Evolutionary conservation across 352 stramenopile species (phyloP), one percentile per base, ranked within the genome.

Genomic region (Phytophthora tubulina): DNA sequence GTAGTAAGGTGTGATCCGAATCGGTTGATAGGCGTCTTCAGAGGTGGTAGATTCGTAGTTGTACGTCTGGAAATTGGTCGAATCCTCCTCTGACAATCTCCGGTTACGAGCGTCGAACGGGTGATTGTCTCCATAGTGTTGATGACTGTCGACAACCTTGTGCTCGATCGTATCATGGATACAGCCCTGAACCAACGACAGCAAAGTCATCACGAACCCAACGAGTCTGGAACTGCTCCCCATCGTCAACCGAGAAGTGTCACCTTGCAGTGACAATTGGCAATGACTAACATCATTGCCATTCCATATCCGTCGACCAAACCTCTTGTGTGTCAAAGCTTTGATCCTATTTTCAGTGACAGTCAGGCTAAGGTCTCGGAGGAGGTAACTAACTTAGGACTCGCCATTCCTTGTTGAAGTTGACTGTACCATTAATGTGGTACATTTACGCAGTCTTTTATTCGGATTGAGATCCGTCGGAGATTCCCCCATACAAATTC

Each of bases 1-100:
- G 51, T 87, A 93, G 66, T 91, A 89, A 2, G 86, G 76, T 2
- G 81, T 92, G 70, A 94, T 94, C 4, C 86, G 85, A 53, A 94
- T 90, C 1, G 85, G 72, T 33, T 80, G 17, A 62, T 92, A 94
- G 1, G 62, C 51, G 9, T 63, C 45, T 2, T 41, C 41, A 13
- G 75, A 62, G 1, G 75, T 35, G 5, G 60, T 41, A 0, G 79
- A 50, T 35, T 83, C 83, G n/a, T 27, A 27, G 21, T 27, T 27
- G 21, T 90, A 91, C 1, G 57, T 62, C 55, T 91, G 82, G 56
- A 70, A 68, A 21, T 67, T 79, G 6, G 58, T 71, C 15, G 50
- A 36, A 32, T 80, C 72, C 17, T 77, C 39, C 2, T 45, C 53
- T 1, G 9, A 9, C 1, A 76, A 56, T 3, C 64, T 60, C 10